Evolutionary conservation across 2,329 filamentous ascomycete species (phyloP).

Genomic region (Pseudofabraea citricarpa): DNA sequence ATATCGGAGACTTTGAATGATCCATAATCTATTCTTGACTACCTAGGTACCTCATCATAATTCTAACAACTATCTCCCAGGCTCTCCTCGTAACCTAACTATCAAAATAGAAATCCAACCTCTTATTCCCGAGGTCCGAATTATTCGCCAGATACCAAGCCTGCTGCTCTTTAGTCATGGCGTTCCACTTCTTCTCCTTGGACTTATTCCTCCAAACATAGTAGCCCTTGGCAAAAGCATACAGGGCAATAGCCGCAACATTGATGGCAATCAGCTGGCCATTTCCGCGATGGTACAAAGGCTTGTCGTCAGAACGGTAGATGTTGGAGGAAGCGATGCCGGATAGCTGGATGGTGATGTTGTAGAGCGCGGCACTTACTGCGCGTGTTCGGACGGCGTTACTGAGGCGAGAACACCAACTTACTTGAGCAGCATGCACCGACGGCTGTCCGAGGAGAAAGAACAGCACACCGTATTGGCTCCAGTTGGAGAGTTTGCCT

Average conservation of each 20-base stretch:
- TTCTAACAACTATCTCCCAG: too few species aligned
- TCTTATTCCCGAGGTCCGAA: slow-evolving; percentile 32
- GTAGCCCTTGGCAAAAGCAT: slow-evolving; percentile 31
- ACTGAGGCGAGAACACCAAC: slow-evolving; percentile 33
- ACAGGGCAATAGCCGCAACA: slow-evolving; percentile 27
- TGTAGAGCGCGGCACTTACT: slow-evolving; percentile 34
- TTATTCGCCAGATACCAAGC: slow-evolving; percentile 36
- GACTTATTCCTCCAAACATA: slow-evolving; percentile 35
- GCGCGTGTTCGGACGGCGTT: slow-evolving; percentile 34
- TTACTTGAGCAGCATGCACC: slow-evolving; percentile 33
- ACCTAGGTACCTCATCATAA: too few species aligned
- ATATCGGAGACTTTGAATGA: too few species aligned
- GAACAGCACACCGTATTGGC: slow-evolving; percentile 29
- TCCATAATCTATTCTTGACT: too few species aligned
- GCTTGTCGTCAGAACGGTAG: slow-evolving; percentile 41
- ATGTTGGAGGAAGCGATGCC: slow-evolving; percentile 42
- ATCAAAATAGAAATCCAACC: slow-evolving; percentile 24
- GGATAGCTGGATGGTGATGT: slow-evolving; percentile 41
- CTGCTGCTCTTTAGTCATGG: slow-evolving; percentile 30
- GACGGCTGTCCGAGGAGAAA: slow-evolving; percentile 6
- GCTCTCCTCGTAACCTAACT: too few species aligned
- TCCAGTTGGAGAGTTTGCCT: background rate
- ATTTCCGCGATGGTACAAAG: slow-evolving; percentile 38
- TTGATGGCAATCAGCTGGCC: slow-evolving; percentile 28
- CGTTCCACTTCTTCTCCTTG: slow-evolving; percentile 10